A percentile compares a stretch with the other conserved stretches of the same genome.
phyloP scores from a whole-genome alignment of 2,329 filamentous ascomycete genomes.

The Exophiala phaeomuriformis region DNA sequence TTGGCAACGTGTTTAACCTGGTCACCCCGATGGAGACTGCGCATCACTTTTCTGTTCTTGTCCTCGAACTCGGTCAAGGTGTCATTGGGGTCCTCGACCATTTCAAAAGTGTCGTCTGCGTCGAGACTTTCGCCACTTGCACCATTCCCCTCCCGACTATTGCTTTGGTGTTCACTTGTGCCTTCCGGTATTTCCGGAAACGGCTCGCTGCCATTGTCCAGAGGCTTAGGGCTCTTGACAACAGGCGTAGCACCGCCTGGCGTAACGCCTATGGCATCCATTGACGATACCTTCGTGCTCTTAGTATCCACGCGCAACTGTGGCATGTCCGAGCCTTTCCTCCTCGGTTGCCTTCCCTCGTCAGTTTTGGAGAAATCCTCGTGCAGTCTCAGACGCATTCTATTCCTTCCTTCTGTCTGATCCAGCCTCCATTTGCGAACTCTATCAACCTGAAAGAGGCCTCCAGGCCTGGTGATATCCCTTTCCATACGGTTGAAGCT shows the following conservation, averaged over 20 bases:
- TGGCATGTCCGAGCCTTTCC: constrained; percentile 54
- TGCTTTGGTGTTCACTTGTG: constrained; percentile 19
- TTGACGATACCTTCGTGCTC: constrained; percentile 35
- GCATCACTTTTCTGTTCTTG: constrained; percentile 96
- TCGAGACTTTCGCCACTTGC: constrained; percentile 36
- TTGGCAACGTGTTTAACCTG: constrained; percentile 92
- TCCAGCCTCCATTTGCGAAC: constrained; percentile 82
- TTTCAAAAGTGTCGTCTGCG: constrained; percentile 86
- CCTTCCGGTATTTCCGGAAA: constrained; percentile 30
- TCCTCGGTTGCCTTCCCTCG: constrained; percentile 67
- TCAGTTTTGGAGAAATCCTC: constrained; percentile 53
- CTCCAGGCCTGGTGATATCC: constrained; percentile 70
- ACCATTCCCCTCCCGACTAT: constrained; percentile 26
- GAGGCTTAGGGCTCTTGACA: constrained; percentile 12
- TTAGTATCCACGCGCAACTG: constrained; percentile 42
- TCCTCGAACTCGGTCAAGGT: constrained; percentile 84
- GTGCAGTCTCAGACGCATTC: constrained; percentile 83
- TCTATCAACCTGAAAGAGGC: constrained; percentile 62
- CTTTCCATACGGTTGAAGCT: constrained; percentile 71
- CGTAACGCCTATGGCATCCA: constrained; percentile 37
- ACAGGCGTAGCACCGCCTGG: constrained; percentile 27
- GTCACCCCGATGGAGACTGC: constrained; percentile 81
- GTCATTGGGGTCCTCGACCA: constrained; percentile 87
- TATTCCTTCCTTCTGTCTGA: constrained; percentile 87
- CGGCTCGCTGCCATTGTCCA: constrained; percentile 20